Percentiles rank a stretch among this genome's conserved stretches.
phyloP scores from a whole-genome alignment of 2,329 filamentous ascomycete genomes.

The Seiridium unicorne region DNA sequence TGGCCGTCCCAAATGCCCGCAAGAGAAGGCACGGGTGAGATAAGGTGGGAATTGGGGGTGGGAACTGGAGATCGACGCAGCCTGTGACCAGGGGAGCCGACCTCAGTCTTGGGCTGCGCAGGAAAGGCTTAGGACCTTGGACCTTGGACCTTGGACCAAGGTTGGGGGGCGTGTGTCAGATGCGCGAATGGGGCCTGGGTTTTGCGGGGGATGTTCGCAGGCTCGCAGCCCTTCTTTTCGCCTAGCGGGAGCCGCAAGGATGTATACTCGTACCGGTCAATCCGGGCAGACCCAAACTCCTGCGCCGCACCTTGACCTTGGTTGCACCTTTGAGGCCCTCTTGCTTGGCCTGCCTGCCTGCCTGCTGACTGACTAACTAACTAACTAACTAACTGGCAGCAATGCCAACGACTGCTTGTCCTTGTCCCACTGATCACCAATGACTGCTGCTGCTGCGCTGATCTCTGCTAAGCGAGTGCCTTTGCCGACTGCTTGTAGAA shows the following conservation, averaged over 20 bases:
- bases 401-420: too few relatives aligned
- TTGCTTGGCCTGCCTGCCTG: too few relatives aligned
- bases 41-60: background rate
- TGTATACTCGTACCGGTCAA: slow-evolving; percentile 4
- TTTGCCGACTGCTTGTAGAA: too few relatives aligned
- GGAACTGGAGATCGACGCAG: background rate
- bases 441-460: too few relatives aligned
- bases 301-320: too few relatives aligned
- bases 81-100: background rate
- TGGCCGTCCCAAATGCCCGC: too few relatives aligned
- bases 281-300: background rate
- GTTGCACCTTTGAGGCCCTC: too few relatives aligned
- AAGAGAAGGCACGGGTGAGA: background rate
- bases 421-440: too few relatives aligned
- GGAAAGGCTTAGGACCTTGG: background rate
- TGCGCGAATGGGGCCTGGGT: background rate
- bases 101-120: background rate
- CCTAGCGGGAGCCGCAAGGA: slow-evolving; percentile 5
- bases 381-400: background rate
- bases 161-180: slow-evolving; percentile 6
- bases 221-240: background rate
- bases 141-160: background rate
- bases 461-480: too few relatives aligned
- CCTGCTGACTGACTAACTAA: background rate
- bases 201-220: slow-evolving; percentile 8